These are phyloP conservation scores for Candida andamanensis DNA, from an alignment of 805 yeast species.

Conservation along the genomic window DNA sequence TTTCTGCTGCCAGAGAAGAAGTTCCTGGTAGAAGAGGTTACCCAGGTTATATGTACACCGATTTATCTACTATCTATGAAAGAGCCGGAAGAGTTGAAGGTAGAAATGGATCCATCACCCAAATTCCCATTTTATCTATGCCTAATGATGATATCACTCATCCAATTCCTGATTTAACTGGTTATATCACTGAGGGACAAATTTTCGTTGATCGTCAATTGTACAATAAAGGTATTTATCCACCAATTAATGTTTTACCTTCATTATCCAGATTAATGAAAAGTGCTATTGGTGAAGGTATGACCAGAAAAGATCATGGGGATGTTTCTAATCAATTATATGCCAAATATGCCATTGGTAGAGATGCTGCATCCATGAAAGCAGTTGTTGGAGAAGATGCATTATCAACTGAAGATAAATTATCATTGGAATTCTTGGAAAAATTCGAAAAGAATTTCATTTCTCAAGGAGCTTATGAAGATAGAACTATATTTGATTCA, in stretches of 20 bases:
- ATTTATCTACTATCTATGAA: conserved; percentile 97
- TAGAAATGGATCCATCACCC: conserved; percentile 98
- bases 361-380: conserved; percentile 99
- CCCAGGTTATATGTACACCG: conserved; percentile 99
- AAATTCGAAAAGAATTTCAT: conserved; percentile 96
- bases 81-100: conserved; percentile 99
- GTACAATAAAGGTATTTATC: conserved; percentile 94
- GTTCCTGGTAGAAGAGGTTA: conserved; percentile 99
- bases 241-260: conserved; percentile 98
- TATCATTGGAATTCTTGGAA: conserved; percentile 94
- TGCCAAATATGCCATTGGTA: conserved; percentile 99
- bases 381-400: conserved; percentile 99
- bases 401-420: conserved; percentile 92
- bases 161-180: conserved; percentile 99
- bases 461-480: conserved; percentile 94
- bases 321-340: conserved; percentile 98
- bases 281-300: conserved; percentile 99
- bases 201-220: conserved; percentile 95
- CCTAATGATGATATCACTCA: conserved; percentile 99
- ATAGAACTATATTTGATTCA: conserved; percentile 90
- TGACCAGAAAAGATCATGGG: conserved; percentile 99
- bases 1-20: conserved; percentile 99
- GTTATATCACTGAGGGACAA: conserved; percentile 99
- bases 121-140: conserved; percentile 98
- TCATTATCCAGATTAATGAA: conserved; percentile 97